Base-by-base conservation (phyloP, 1,284 basidiomycete species). In the Austropuccinia psidii region DNA sequence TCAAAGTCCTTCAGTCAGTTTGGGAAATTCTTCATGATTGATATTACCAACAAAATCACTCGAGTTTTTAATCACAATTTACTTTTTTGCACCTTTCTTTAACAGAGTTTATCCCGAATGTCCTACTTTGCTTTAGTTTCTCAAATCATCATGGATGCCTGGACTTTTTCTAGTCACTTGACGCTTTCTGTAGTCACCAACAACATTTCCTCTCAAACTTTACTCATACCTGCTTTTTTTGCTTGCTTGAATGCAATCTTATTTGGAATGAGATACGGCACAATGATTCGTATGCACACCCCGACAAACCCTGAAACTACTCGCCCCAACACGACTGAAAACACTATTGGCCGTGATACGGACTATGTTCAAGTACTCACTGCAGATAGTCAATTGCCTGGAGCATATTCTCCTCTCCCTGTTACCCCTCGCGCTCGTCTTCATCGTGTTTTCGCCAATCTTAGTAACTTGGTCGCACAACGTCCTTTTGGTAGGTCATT, bases 121-220 rank as follows among this genome's bases (percentile, higher is more conserved):
- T 77, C 77, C 29, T 77, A 78, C 66, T 58, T 76, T 21, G 77
- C 78, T 4, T 76, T 79, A 31, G 72, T 76, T 31, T 65, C 77
- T 0, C 80, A 80, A 76, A 76, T 75, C 15, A 72, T 78, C 0
- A 66, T 80, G 49, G 81, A 81, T 58, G 78, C 78, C 5, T 81
- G 41, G 19, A 31, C 62, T 0, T 39, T 33, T 15, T 39, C 54
- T 8, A 37, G 11, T 33, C 74, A 43, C 7, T 45, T 29, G 27
- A 45, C 45, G 1, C 17, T 52, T 21, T 58, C 33, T 17, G 21
- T 61, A 4, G 29, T 24, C 3, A 27, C 72, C 64, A 76, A 75
- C 62, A 77, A 76, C 13, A 75, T 75, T 31, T 73, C 78, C 0
- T 77, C 78, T 3, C 47, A 76, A 9, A 76, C 78, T 7, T 64